Conservation (phyloP, 202 grass and related monocot species). For the Elaeis oleifera region DNA sequence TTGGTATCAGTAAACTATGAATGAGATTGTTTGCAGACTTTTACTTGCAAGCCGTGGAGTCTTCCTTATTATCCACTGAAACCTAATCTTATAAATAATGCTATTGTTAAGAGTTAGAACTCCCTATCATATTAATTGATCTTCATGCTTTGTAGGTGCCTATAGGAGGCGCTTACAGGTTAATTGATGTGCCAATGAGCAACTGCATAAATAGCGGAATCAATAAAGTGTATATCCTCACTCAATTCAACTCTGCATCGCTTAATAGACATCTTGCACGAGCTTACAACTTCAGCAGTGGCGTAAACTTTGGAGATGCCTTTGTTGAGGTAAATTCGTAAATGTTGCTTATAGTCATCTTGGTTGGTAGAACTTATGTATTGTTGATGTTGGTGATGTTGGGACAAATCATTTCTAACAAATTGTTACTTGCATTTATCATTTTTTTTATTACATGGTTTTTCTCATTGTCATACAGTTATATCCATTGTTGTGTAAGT, state of each 20-base stretch:
- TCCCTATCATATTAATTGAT: too few species aligned
- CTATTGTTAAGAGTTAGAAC: too few species aligned
- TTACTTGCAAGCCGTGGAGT: too few species aligned
- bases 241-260: conserved; percentile 84
- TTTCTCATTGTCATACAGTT: too few species aligned
- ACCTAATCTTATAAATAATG: too few species aligned
- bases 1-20: too few species aligned
- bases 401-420: too few species aligned
- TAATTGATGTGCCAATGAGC: conserved; percentile 88
- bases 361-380: background rate
- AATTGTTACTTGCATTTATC: too few species aligned
- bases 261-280: conserved; percentile 64
- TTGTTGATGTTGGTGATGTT: background rate
- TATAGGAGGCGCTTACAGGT: conserved; percentile 67
- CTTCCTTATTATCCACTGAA: too few species aligned
- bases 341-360: background rate
- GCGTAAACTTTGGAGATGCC: conserved; percentile 47
- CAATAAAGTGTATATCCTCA: conserved; percentile 83
- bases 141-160: conserved; percentile 43
- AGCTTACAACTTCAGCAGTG: conserved; percentile 58
- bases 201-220: conserved; percentile 89
- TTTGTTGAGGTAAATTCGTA: conserved; percentile 61
- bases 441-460: too few species aligned
- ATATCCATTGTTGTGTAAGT: too few species aligned
- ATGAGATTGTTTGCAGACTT: too few species aligned